Conservation (phyloP, 2,329 filamentous ascomycete genomes). For the Penicillium sp. region DNA sequence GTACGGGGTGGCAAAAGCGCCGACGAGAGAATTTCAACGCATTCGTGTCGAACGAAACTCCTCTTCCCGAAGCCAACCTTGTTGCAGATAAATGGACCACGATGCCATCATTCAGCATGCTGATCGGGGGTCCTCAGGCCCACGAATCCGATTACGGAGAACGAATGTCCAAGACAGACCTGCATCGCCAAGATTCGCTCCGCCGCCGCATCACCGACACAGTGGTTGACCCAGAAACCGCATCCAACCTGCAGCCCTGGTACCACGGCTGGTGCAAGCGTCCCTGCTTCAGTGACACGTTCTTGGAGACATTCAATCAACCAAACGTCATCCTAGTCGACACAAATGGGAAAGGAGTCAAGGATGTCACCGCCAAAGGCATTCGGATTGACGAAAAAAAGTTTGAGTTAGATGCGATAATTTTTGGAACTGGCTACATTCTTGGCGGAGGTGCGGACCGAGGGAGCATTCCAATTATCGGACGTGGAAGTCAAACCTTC, state of each 20-base stretch:
- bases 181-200: conserved; percentile 45
- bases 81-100: conserved; percentile 32
- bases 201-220: conserved; percentile 51
- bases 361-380: conserved; percentile 47
- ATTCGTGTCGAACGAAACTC: conserved; percentile 18
- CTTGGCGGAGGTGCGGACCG: conserved; percentile 33
- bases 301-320: conserved; percentile 58
- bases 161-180: conserved; percentile 37
- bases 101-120: conserved; percentile 10
- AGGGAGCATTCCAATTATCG: conserved; percentile 43
- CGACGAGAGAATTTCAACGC: conserved; percentile 31
- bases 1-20: conserved; percentile 26
- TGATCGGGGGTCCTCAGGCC: conserved; percentile 16
- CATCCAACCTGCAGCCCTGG: conserved; percentile 58
- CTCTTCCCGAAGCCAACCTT: conserved; percentile 15
- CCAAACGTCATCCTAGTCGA: conserved; percentile 62
- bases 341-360: conserved; percentile 57
- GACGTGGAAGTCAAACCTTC: conserved; percentile 48
- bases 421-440: conserved; percentile 51
- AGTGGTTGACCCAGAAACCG: conserved; percentile 56
- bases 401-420: conserved; percentile 51
- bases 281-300: conserved; percentile 61
- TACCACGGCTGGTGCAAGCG: conserved; percentile 66
- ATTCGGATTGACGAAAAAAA: conserved; percentile 47
- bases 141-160: conserved; percentile 29